phyloP scores from a whole-genome alignment of 2,329 filamentous ascomycete species.

The Colletotrichum orchidophilum region DNA sequence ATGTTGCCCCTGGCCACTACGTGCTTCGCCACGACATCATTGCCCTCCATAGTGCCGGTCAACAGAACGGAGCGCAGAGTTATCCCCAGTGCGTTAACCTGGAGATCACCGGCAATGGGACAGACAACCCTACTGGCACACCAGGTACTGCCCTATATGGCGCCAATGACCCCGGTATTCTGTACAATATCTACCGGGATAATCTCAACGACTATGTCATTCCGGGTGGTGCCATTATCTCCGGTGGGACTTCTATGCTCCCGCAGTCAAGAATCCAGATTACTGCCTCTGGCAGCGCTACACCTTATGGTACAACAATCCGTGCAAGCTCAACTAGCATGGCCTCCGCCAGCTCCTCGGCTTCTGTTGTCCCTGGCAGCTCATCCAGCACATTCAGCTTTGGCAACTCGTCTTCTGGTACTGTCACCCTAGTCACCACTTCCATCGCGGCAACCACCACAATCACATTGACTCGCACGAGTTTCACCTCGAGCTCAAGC shows the following conservation, averaged over 20 bases:
- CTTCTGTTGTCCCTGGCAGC: not conserved
- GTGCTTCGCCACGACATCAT: constrained; percentile 66
- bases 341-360: not conserved
- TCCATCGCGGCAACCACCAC: not conserved
- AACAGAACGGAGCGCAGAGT: constrained; percentile 55
- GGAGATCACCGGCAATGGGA: constrained; percentile 60
- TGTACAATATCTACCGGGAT: constrained; percentile 61
- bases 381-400: not conserved
- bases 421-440: not conserved
- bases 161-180: constrained; percentile 60
- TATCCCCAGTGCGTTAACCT: constrained; percentile 66
- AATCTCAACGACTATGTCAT: constrained; percentile 37
- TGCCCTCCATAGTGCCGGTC: constrained; percentile 58
- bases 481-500: not conserved
- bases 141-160: constrained; percentile 63
- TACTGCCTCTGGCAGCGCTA: constrained; percentile 35
- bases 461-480: not conserved
- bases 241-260: constrained; percentile 35
- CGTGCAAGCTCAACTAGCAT: not conserved
- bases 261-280: constrained; percentile 33
- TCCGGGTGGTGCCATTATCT: constrained; percentile 42
- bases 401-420: not conserved
- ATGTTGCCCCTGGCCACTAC: constrained; percentile 60
- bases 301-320: constrained; percentile 18
- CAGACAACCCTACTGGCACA: constrained; percentile 55